These are phyloP conservation scores for Pilaira anomala DNA, from an alignment of 192 early-diverging fungal genomes.

Conservation along the genomic window DNA sequence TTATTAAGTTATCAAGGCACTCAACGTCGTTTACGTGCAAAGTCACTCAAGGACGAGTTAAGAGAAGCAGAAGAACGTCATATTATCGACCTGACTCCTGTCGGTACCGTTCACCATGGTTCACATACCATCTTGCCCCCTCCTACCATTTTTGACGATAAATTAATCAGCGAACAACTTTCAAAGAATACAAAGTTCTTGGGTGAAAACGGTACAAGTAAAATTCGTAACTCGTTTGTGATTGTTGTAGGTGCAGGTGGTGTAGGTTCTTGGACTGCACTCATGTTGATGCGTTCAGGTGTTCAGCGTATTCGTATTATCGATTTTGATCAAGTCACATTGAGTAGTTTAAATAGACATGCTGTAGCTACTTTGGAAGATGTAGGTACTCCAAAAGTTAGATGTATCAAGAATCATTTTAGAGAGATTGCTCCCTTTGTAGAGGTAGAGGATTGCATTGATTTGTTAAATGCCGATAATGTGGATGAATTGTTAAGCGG, in stretches of 20 bases:
- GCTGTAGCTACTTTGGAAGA: slow-evolving; percentile 88
- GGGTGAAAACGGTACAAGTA: slow-evolving; percentile 73
- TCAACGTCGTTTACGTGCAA: slow-evolving; percentile 44
- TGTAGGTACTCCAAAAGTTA: slow-evolving; percentile 86
- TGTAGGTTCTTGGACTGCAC: slow-evolving; percentile 86
- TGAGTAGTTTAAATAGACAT: slow-evolving; percentile 92
- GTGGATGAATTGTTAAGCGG: slow-evolving; percentile 72
- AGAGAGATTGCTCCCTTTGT: slow-evolving; percentile 74
- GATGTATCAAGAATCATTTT: slow-evolving; percentile 71
- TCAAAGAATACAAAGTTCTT: slow-evolving; percentile 85
- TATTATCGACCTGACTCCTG: neutral
- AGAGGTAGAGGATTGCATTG: slow-evolving; percentile 71
- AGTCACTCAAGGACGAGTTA: slow-evolving; percentile 57
- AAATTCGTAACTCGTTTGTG: slow-evolving; percentile 79
- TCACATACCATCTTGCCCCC: neutral
- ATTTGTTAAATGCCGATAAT: slow-evolving; percentile 68
- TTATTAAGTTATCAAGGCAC: slow-evolving; percentile 53
- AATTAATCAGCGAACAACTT: slow-evolving; percentile 75
- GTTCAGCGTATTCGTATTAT: slow-evolving; percentile 84
- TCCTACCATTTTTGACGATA: neutral
- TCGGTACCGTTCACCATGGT: neutral
- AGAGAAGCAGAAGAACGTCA: slow-evolving; percentile 32
- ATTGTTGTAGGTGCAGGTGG: slow-evolving; percentile 95
- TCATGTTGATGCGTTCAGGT: slow-evolving; percentile 89
- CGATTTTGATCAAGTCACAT: slow-evolving; percentile 97